Percentiles rank a stretch among this genome's conserved stretches.
phyloP scores from a whole-genome alignment of 768 basidiomycete genomes.

The Lactarius hengduanensis region DNA sequence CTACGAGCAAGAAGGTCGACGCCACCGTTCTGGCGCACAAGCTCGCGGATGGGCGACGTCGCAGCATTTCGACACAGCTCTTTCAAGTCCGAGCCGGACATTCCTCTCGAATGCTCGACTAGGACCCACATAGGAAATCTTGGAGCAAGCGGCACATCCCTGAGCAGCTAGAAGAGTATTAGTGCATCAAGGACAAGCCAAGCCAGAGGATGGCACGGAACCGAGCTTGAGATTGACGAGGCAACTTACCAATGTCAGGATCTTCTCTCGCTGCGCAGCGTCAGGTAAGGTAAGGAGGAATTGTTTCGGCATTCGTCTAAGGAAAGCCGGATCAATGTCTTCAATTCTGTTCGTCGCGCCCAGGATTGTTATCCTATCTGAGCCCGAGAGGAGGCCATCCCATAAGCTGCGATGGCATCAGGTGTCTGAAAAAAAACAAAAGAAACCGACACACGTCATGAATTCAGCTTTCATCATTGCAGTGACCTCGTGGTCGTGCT shows the following conservation, averaged over 20 bases:
- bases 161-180: slow-evolving; percentile 64
- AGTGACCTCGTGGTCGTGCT: slow-evolving; percentile 94
- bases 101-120: slow-evolving; percentile 66
- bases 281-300: slow-evolving; percentile 85
- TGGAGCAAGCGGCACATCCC: slow-evolving; percentile 65
- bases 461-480: slow-evolving; percentile 98
- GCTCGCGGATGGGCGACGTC: slow-evolving; percentile 88
- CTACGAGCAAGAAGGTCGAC: slow-evolving; percentile 48
- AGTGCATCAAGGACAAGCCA: not conserved
- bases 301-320: slow-evolving; percentile 96
- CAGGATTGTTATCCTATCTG: slow-evolving; percentile 82
- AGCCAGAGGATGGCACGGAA: slow-evolving; percentile 40
- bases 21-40: slow-evolving; percentile 55
- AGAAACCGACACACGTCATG: slow-evolving; percentile 64
- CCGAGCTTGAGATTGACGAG: not conserved
- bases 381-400: slow-evolving; percentile 86
- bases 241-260: slow-evolving; percentile 65
- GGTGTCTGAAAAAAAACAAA: slow-evolving; percentile 12
- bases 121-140: slow-evolving; percentile 62
- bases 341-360: slow-evolving; percentile 95
- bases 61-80: slow-evolving; percentile 93
- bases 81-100: slow-evolving; percentile 87
- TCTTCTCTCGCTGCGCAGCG: slow-evolving; percentile 74
- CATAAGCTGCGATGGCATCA: slow-evolving; percentile 58
- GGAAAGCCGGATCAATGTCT: slow-evolving; percentile 84